Conservation (phyloP, 371 early-diverging fungal genomes). For the Funneliformis caledonium region DNA sequence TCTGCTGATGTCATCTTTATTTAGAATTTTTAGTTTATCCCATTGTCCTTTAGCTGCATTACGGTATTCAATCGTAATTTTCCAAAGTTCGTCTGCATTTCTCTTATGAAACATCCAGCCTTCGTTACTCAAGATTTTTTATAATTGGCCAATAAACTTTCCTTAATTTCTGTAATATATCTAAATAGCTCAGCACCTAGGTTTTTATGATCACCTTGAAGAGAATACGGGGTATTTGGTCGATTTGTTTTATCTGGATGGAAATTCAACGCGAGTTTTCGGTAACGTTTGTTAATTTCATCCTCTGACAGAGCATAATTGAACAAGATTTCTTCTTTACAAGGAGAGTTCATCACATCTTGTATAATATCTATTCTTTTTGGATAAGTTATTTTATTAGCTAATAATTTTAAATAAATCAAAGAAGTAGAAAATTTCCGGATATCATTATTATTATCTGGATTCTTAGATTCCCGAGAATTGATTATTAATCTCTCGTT, state of each 20-base stretch:
- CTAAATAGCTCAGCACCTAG: conserved; percentile 8
- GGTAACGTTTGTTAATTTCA: not conserved
- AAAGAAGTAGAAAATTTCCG: not conserved
- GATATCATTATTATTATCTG: not conserved
- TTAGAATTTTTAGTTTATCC: not conserved
- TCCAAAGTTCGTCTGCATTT: conserved; percentile 6
- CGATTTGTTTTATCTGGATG: conserved; percentile 8
- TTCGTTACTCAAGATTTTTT: not conserved
- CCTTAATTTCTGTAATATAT: not conserved
- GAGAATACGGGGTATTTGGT: no score
- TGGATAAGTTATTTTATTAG: not conserved
- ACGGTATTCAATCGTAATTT: not conserved
- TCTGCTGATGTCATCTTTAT: not conserved
- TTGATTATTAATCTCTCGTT: not conserved
- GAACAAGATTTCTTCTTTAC: not conserved
- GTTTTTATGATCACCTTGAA: not conserved
- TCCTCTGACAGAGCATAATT: not conserved
- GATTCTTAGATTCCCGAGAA: not conserved
- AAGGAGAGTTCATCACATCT: not conserved
- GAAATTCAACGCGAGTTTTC: not conserved
- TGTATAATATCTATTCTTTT: conserved; percentile 9
- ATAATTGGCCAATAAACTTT: not conserved
- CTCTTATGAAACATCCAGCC: not conserved
- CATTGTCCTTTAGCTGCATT: conserved; percentile 25
- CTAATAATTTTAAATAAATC: not conserved